Conservation (phyloP, 2,329 filamentous ascomycete species). For the Scytalidium lignicola region DNA sequence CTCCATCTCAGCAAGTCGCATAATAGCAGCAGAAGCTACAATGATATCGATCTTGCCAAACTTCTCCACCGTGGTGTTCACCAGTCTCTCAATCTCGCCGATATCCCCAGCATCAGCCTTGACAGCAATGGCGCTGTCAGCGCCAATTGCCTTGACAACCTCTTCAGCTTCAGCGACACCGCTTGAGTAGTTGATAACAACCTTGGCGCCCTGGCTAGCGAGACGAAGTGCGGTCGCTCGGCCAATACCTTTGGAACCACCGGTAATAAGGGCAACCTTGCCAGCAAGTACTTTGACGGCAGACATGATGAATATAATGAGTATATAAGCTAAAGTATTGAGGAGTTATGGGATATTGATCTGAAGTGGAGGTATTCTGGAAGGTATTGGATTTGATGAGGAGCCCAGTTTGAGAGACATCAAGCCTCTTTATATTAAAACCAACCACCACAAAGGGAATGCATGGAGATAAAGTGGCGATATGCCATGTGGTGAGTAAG, state of each 20-base stretch:
- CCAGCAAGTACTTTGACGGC: conserved; percentile 14
- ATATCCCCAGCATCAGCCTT: conserved; percentile 49
- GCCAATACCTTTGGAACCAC: conserved; percentile 54
- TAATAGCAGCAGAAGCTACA: conserved; percentile 49
- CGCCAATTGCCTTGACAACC: conserved; percentile 43
- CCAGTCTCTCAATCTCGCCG: conserved; percentile 40
- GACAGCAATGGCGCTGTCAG: conserved; percentile 44
- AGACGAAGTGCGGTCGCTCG: conserved; percentile 53
- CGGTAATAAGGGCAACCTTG: conserved; percentile 28
- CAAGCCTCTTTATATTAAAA: no score
- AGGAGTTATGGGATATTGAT: no score
- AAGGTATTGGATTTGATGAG: no score
- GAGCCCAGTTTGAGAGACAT: no score
- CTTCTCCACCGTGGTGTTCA: conserved; percentile 40
- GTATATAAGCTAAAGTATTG: no score
- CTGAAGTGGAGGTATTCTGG: no score
- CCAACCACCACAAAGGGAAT: no score
- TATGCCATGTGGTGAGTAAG: no score
- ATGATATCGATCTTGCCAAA: conserved; percentile 56
- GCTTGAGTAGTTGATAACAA: conserved; percentile 54
- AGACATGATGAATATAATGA: conserved; percentile 10
- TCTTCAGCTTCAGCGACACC: conserved; percentile 41
- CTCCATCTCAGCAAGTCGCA: conserved; percentile 45
- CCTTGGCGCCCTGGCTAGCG: conserved; percentile 48
- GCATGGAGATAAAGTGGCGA: no score